phyloP scores from a whole-genome alignment of 2,329 filamentous ascomycete genomes.

The Exophiala lecanii-corni region DNA sequence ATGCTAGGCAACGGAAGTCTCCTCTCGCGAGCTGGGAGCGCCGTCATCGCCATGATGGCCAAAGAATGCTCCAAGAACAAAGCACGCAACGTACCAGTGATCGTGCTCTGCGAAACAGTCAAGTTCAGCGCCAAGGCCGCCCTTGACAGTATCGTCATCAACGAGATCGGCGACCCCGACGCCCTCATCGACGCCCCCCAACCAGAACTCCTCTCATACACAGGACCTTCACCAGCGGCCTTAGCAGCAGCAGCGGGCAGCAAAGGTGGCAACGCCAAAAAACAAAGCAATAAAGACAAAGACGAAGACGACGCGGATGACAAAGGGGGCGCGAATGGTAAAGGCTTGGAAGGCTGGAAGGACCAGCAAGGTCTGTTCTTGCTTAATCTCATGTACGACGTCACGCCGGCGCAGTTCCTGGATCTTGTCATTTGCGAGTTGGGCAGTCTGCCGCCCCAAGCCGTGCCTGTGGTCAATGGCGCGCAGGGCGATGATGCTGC shows the following conservation, averaged over 20 bases:
- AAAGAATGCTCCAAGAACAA: slow-evolving; percentile 53
- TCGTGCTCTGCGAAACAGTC: slow-evolving; percentile 88
- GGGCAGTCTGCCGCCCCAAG: slow-evolving; percentile 78
- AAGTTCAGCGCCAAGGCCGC: slow-evolving; percentile 91
- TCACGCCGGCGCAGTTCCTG: slow-evolving; percentile 81
- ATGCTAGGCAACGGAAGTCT: slow-evolving; percentile 94
- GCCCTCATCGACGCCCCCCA: slow-evolving; percentile 46
- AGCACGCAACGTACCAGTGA: slow-evolving; percentile 63
- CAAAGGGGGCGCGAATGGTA: slow-evolving; percentile 24
- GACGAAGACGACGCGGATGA: slow-evolving; percentile 26
- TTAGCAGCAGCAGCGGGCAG: slow-evolving; percentile 6
- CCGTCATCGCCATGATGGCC: slow-evolving; percentile 78
- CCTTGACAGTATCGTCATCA: slow-evolving; percentile 87
- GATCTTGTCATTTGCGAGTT: slow-evolving; percentile 88
- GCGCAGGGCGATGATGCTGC: slow-evolving; percentile 26
- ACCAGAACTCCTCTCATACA: slow-evolving; percentile 17
- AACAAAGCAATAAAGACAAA: slow-evolving; percentile 29
- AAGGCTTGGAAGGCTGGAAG: slow-evolving; percentile 49
- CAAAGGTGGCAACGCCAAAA: slow-evolving; percentile 16
- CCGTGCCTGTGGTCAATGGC: slow-evolving; percentile 62
- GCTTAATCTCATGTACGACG: slow-evolving; percentile 80
- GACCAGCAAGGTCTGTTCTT: slow-evolving; percentile 59
- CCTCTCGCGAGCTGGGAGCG: slow-evolving; percentile 82
- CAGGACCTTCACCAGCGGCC: slow-evolving; percentile 29
- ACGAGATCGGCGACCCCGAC: slow-evolving; percentile 79